These are phyloP conservation scores for Ogataea neopini DNA, from an alignment of 805 yeast genomes.

Conservation along the genomic window DNA sequence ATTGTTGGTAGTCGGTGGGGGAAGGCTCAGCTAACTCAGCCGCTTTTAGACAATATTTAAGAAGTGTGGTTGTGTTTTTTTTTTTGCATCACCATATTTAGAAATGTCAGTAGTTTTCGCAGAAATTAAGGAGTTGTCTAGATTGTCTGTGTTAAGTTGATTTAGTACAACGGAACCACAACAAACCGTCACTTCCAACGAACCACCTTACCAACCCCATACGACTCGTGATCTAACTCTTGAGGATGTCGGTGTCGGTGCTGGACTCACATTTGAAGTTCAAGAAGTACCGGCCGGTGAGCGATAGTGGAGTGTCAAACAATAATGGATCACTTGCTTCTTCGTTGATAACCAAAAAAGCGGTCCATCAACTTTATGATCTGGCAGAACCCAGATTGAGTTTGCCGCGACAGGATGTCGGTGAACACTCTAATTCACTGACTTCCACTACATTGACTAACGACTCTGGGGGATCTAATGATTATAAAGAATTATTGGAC, in stretches of 20 bases:
- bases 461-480: slow-evolving; percentile 6
- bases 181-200: background rate
- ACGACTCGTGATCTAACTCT: background rate
- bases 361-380: background rate
- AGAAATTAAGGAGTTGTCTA: background rate
- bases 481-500: slow-evolving; percentile 19
- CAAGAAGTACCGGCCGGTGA: slow-evolving; percentile 18
- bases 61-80: slow-evolving; percentile 1
- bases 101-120: slow-evolving; percentile 1
- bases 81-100: background rate
- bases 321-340: background rate
- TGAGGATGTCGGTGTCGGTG: slow-evolving; percentile 13
- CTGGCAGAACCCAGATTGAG: background rate
- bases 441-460: slow-evolving; percentile 11
- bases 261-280: slow-evolving; percentile 19
- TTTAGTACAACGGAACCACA: background rate
- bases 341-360: background rate
- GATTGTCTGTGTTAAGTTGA: background rate
- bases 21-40: background rate
- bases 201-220: too few species aligned
- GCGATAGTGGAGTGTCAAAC: background rate
- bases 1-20: too few species aligned
- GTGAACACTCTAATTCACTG: slow-evolving; percentile 9
- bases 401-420: background rate
- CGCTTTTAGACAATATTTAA: background rate